Evolutionary conservation across 2,329 filamentous ascomycete species (phyloP), one percentile per base, ranked within the genome.

Genomic region (Venturia aucupariae): DNA sequence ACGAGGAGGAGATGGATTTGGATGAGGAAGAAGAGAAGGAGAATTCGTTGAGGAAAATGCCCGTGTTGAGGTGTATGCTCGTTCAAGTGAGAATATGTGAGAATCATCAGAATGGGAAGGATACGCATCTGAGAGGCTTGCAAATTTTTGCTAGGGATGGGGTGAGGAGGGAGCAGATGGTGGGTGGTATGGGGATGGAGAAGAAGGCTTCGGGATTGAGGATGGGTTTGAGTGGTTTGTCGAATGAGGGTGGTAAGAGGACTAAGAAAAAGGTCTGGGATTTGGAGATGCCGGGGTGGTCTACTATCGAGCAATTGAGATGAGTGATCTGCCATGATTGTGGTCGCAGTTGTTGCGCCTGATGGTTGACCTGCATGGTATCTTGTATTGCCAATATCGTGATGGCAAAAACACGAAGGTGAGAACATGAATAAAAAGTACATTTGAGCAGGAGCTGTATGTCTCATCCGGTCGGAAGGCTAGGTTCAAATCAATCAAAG

Each of bases 91-190:
- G 90, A 69, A 88, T 99, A 60, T 84, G 93, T 62, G 94, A 97
- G 78, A 99, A 99, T 72, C 94, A 99, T 75, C 94, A 99, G 77
- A 99, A 99, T 74, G 94, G 94, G 68, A 99, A 99, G 75, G 94
- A 99, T 74, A 99, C 94, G n/a, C 94, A 99, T 79, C 83, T 99
- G 30, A 84, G 94, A 19, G 93, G 92, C 1, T 84, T 99, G 75
- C 95, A 96, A 78, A 88, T 97, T 11, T 99, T 87, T 71, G 82
- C 84, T 3, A 69, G 73, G 62, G 80, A 81, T 57, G 73, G 75
- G 48, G 67, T 67, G 48, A 64, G 48, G 42, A 44, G 41, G 46
- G 46, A 35, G 46, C 27, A 46, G 46, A 61, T n/a, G 48, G 19
- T 46, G 39, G 39, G 39, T 7, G 39, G 17, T 1, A 57, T n/a